phyloP scores from a whole-genome alignment of 2,329 filamentous ascomycete species.

The Myriosclerotinia duriaeana region DNA sequence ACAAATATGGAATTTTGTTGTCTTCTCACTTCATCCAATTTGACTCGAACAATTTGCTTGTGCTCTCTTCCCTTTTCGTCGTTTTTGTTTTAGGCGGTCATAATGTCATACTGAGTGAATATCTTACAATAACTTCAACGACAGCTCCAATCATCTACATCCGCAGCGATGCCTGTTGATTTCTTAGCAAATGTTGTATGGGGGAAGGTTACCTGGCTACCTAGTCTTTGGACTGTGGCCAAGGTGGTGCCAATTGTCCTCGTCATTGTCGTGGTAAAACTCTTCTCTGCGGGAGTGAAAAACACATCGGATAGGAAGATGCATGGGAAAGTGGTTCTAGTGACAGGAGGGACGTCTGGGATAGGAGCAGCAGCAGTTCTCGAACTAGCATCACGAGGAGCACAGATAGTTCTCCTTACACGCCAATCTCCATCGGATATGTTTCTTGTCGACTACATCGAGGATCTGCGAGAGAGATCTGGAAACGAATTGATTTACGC shows the following conservation, averaged over 20 bases:
- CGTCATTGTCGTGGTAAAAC: slow-evolving; percentile 61
- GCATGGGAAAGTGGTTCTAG: slow-evolving; percentile 90
- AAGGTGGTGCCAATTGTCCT: slow-evolving; percentile 54
- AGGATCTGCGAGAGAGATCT: slow-evolving; percentile 75
- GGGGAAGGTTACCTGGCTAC: slow-evolving; percentile 32
- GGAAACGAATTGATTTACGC: slow-evolving; percentile 89
- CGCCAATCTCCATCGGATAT: slow-evolving; percentile 77
- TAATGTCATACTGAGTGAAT: slow-evolving; percentile 17
- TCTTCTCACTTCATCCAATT: neutral
- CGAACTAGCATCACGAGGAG: slow-evolving; percentile 75
- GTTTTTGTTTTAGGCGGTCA: neutral
- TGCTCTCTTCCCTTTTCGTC: neutral
- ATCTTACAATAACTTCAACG: neutral
- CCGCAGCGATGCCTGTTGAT: slow-evolving; percentile 38
- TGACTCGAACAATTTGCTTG: neutral
- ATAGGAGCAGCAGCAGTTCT: slow-evolving; percentile 77
- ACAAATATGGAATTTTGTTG: slow-evolving; percentile 21
- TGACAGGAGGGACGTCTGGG: slow-evolving; percentile 91
- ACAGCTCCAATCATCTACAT: neutral
- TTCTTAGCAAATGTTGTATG: slow-evolving; percentile 35
- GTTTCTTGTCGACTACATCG: slow-evolving; percentile 89
- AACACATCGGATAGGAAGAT: slow-evolving; percentile 79
- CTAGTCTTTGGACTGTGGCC: slow-evolving; percentile 49
- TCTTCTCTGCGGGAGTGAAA: slow-evolving; percentile 71
- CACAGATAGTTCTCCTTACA: slow-evolving; percentile 87